phyloP scores from a whole-genome alignment of 2,329 filamentous ascomycete genomes.

The Penicillium sp. region DNA sequence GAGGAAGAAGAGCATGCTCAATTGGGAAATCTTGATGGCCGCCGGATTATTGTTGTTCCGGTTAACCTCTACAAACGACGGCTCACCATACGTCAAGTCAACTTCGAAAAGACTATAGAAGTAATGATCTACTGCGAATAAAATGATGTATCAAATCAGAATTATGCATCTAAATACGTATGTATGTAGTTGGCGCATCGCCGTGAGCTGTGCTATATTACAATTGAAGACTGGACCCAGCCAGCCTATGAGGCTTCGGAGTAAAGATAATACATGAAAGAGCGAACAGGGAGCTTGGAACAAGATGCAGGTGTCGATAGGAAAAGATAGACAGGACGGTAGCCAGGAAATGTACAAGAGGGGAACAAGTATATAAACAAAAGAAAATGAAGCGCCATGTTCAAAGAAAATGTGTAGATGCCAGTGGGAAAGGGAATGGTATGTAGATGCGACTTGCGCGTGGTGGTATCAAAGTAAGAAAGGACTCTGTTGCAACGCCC shows the following conservation, averaged over 20 bases:
- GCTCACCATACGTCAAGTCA: neutral
- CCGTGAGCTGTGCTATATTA: constrained; percentile 32
- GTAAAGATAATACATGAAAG: constrained; percentile 20
- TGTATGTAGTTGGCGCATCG: constrained; percentile 22
- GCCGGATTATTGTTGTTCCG: constrained; percentile 31
- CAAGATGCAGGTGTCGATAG: constrained; percentile 9
- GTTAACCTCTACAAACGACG: neutral
- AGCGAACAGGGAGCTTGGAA: constrained; percentile 7
- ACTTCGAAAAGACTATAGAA: neutral
- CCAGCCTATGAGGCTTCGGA: constrained; percentile 16
- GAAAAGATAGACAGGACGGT: constrained; percentile 17
- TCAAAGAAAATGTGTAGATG: constrained; percentile 16
- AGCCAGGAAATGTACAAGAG: constrained; percentile 26
- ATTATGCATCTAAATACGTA: constrained; percentile 23
- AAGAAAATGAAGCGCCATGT: constrained; percentile 21
- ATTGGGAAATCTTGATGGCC: constrained; percentile 33
- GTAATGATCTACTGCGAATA: neutral
- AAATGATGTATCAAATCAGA: neutral
- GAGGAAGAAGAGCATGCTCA: constrained; percentile 16
- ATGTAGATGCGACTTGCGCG: constrained; percentile 33
- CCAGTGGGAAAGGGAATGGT: constrained; percentile 20
- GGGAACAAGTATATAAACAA: constrained; percentile 19
- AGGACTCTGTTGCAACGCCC: constrained; percentile 20
- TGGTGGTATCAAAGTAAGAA: constrained; percentile 30
- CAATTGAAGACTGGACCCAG: constrained; percentile 28